Evolutionary conservation across 345 rosid species (phyloP).

Genomic region (Gossypium stocksii): DNA sequence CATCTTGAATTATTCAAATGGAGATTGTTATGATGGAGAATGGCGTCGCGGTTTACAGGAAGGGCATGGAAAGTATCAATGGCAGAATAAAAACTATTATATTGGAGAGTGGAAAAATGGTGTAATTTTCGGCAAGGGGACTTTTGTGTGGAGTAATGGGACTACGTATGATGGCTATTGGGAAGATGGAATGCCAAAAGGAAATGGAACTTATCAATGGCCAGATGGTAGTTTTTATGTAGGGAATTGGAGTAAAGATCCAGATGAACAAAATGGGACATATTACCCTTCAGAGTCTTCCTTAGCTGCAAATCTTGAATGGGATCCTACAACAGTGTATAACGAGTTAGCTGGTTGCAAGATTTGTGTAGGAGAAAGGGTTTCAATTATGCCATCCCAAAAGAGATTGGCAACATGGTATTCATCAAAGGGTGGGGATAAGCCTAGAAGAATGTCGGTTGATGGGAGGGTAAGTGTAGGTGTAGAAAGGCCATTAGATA

Average conservation of each 20-base stretch:
- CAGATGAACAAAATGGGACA: constrained; percentile 67
- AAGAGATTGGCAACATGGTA: constrained; percentile 75
- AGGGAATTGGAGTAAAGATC: constrained; percentile 83
- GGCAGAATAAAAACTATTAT: constrained; percentile 57
- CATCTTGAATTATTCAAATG: constrained; percentile 47
- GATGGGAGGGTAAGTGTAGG: constrained; percentile 89
- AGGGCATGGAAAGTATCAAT: constrained; percentile 72
- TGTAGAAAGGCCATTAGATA: constrained; percentile 61
- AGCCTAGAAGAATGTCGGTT: constrained; percentile 62
- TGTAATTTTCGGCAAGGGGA: constrained; percentile 55
- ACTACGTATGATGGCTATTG: constrained; percentile 65
- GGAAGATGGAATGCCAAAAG: constrained; percentile 85
- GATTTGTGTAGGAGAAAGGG: constrained; percentile 61
- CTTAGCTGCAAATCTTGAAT: constrained; percentile 34
- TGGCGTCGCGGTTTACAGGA: constrained; percentile 82
- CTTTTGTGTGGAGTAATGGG: constrained; percentile 65
- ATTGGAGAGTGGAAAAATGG: constrained; percentile 84
- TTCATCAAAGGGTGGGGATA: constrained; percentile 56
- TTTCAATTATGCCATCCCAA: constrained; percentile 75
- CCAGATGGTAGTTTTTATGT: constrained; percentile 76
- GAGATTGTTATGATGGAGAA: constrained; percentile 83
- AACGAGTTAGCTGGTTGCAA: constrained; percentile 30
- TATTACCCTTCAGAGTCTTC: constrained; percentile 57
- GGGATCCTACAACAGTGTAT: constrained; percentile 69
- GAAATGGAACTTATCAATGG: constrained; percentile 68